A percentile compares a stretch with the other conserved stretches of the same genome.
phyloP scores from a whole-genome alignment of 352 stramenopile genomes.

The Globisporangium barbulae region DNA sequence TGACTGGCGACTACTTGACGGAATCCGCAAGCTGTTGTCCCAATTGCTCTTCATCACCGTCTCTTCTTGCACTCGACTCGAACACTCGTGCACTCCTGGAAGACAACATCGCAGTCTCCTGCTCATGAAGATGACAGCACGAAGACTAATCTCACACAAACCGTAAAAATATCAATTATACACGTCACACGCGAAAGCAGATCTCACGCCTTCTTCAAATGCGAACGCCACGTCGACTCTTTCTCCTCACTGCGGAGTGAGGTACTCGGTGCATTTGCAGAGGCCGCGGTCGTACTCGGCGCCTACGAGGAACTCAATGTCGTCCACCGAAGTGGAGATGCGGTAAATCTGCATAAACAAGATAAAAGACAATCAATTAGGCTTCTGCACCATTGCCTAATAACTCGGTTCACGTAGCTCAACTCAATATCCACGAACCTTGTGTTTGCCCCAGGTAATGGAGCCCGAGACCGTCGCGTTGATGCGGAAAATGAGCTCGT shows the following conservation, averaged over 20 bases:
- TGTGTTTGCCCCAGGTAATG: conserved; percentile 79
- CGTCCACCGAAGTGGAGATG: conserved; percentile 69
- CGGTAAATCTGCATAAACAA: conserved; percentile 55
- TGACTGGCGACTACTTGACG: too few relatives aligned
- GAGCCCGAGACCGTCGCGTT: conserved; percentile 77
- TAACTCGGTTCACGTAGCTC: not conserved
- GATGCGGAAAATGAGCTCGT: conserved; percentile 77
- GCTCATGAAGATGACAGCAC: too few relatives aligned
- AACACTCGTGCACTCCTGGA: too few relatives aligned
- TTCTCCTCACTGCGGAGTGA: conserved; percentile 39
- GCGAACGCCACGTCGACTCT: too few relatives aligned
- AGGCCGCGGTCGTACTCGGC: conserved; percentile 81
- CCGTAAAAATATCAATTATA: not conserved
- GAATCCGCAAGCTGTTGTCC: too few relatives aligned
- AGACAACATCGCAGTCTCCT: too few relatives aligned
- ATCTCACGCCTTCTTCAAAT: not conserved
- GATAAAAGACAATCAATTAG: not conserved
- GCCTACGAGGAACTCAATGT: conserved; percentile 86
- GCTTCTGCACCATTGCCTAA: too few relatives aligned
- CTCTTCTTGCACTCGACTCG: too few relatives aligned
- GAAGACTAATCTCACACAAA: too few relatives aligned
- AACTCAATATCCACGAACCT: conserved; percentile 34
- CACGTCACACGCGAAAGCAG: not conserved
- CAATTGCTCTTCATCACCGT: too few relatives aligned
- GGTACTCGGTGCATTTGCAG: conserved; percentile 80